These are phyloP conservation scores for Eimeria acervulina DNA, from an alignment of 169 alveolate species.

Conservation along the genomic window DNA sequence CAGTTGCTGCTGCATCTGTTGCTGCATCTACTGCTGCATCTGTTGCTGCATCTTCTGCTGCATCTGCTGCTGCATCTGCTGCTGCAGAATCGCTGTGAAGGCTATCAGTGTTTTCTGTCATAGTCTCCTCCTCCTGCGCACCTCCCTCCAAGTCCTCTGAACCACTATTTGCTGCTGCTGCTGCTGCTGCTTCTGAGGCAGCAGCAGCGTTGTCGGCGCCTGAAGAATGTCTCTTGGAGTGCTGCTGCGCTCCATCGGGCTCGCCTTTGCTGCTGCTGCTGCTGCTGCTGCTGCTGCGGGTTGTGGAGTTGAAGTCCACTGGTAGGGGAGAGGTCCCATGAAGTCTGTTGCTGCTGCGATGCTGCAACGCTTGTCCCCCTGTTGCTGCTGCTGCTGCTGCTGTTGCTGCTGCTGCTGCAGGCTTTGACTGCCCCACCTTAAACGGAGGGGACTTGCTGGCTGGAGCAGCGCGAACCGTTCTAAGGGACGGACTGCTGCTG, in stretches of 20 bases:
- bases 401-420: conserved; percentile 62
- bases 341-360: conserved; percentile 73
- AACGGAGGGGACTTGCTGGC: conserved; percentile 70
- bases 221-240: neutral
- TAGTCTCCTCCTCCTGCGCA: conserved; percentile 19
- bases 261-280: conserved; percentile 34
- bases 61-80: neutral
- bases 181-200: conserved; percentile 47
- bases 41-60: conserved; percentile 35
- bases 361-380: conserved; percentile 34
- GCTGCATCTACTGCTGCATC: conserved; percentile 25
- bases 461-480: conserved; percentile 25
- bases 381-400: conserved; percentile 47
- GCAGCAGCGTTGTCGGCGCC: neutral
- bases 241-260: conserved; percentile 39
- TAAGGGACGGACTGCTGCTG: conserved; percentile 30
- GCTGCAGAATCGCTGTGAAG: conserved; percentile 12
- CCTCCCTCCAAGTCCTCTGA: neutral
- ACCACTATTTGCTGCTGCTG: conserved; percentile 22
- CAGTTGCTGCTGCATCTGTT: neutral
- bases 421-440: conserved; percentile 19
- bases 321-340: conserved; percentile 49
- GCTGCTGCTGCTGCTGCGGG: conserved; percentile 63
- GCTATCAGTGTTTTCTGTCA: neutral
- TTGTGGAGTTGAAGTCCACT: neutral